phyloP scores from a whole-genome alignment of 192 early-diverging fungal species.

The Coemansia interrupta region DNA sequence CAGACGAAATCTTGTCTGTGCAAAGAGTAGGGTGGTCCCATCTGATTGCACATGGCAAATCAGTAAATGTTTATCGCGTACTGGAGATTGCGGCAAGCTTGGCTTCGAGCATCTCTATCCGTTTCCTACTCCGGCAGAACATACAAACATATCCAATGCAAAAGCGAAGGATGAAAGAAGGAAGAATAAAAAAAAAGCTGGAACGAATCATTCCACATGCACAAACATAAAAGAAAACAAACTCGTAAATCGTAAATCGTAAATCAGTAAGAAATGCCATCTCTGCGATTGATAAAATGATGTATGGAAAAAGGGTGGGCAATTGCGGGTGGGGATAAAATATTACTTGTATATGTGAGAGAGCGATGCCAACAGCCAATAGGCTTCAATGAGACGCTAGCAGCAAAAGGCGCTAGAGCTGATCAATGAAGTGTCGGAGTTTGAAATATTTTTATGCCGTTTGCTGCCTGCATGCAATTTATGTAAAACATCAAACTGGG shows the following conservation, averaged over 20 bases:
- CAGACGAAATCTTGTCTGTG: no score
- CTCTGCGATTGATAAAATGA: not conserved
- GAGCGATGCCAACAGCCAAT: not conserved
- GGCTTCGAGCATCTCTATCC: slow-evolving; percentile 43
- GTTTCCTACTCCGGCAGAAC: slow-evolving; percentile 24
- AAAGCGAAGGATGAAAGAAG: not conserved
- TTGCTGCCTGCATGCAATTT: not conserved
- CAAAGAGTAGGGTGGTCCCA: no score
- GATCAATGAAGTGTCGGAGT: slow-evolving; percentile 40
- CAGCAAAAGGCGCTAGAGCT: not conserved
- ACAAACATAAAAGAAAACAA: slow-evolving; percentile 1
- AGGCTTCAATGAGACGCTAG: slow-evolving; percentile 5
- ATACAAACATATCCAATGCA: slow-evolving; percentile 1
- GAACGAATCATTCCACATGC: slow-evolving; percentile 2
- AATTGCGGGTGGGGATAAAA: no score
- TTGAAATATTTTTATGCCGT: slow-evolving; percentile 23
- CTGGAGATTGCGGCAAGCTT: slow-evolving; percentile 17
- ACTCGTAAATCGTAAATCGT: slow-evolving; percentile 5
- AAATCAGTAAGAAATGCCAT: not conserved
- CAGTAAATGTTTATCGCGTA: slow-evolving; percentile 7
- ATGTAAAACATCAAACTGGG: not conserved
- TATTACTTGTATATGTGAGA: not conserved
- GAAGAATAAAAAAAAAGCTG: not conserved
- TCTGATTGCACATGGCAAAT: not conserved
- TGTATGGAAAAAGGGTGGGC: not conserved